Evolutionary conservation across 495 filamentous ascomycete species (phyloP).

Genomic region (Penicillium robsamsonii): DNA sequence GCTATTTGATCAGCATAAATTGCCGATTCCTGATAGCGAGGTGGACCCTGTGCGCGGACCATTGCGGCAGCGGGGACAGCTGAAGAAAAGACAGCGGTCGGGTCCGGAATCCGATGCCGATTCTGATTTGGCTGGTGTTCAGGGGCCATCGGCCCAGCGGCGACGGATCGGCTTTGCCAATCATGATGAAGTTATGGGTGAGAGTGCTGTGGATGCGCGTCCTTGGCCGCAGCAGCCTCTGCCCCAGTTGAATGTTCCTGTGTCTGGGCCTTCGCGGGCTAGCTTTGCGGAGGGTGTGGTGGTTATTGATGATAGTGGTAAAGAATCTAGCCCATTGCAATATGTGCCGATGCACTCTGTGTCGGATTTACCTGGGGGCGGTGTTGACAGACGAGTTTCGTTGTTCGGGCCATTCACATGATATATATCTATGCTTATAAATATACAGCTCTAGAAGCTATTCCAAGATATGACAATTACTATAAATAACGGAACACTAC

Average conservation of each 20-base stretch:
- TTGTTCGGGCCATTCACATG: constrained; percentile 3
- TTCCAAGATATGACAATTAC: no score
- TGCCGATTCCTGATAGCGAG: constrained; percentile 39
- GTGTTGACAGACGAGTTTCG: not conserved
- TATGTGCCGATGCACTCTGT: not conserved
- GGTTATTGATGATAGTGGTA: not conserved
- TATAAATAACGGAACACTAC: no score
- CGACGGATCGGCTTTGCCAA: constrained; percentile 18
- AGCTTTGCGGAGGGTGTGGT: not conserved
- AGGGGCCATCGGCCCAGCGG: constrained; percentile 7
- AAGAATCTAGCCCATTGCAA: not conserved
- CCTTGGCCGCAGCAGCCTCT: not conserved
- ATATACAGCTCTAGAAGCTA: no score
- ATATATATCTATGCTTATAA: not conserved
- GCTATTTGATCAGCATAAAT: constrained; percentile 42
- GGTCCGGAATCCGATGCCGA: constrained; percentile 15
- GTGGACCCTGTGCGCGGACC: not conserved
- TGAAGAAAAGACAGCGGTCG: not conserved
- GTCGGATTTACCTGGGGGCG: not conserved
- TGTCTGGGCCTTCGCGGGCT: not conserved
- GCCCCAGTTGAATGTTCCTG: not conserved
- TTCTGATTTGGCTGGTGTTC: not conserved
- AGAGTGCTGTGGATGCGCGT: not conserved
- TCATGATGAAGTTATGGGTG: not conserved
- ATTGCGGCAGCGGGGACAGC: constrained; percentile 5